Conservation (phyloP, 345 rosid genomes). For the Eucalyptus globulus region DNA sequence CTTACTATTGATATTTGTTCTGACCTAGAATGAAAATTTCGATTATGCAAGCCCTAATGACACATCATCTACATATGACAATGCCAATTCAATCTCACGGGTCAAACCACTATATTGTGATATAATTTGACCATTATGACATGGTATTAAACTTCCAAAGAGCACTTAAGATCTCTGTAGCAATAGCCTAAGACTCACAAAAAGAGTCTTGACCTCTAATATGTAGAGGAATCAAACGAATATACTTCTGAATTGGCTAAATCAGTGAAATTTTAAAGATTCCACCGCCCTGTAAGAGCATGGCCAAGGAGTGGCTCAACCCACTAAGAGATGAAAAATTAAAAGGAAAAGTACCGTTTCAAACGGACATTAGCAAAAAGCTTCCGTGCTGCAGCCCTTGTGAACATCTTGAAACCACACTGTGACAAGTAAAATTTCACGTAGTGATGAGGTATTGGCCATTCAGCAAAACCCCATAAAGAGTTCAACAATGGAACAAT, state of each 20-base stretch:
- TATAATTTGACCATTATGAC: background rate
- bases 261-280: background rate
- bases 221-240: background rate
- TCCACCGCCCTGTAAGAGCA: background rate
- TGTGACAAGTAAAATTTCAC: slow-evolving; percentile 9
- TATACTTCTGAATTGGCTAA: background rate
- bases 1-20: background rate
- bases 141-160: background rate
- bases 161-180: background rate
- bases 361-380: slow-evolving; percentile 80
- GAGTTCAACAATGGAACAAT: background rate
- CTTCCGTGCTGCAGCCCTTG: slow-evolving; percentile 93
- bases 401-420: slow-evolving; percentile 99
- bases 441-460: background rate
- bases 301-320: background rate
- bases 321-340: background rate
- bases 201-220: background rate
- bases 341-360: slow-evolving; percentile 44
- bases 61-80: background rate
- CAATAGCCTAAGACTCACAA: background rate
- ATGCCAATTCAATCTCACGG: background rate
- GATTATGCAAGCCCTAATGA: background rate
- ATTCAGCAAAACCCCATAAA: background rate
- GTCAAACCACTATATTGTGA: background rate
- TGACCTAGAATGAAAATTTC: background rate